A percentile compares a stretch with the other conserved stretches of the same genome.
phyloP scores from a whole-genome alignment of 2,329 filamentous ascomycete genomes.

The Aureobasidium sp. region DNA sequence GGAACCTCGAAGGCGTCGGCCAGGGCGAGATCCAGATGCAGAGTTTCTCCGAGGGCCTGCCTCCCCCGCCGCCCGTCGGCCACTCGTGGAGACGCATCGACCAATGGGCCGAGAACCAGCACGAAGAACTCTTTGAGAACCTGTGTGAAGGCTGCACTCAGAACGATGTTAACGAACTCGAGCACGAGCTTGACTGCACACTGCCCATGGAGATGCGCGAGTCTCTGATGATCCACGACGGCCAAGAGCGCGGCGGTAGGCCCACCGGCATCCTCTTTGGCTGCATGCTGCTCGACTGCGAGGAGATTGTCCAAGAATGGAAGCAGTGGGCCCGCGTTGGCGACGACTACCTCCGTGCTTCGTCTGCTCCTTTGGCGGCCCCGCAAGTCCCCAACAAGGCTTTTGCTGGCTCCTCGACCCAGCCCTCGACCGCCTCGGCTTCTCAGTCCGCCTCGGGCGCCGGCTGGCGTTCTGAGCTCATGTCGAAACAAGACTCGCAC shows the following conservation, averaged over 20 bases:
- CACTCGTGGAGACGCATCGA: conserved; percentile 96
- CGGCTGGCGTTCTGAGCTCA: conserved; percentile 75
- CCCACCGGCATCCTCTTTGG: conserved; percentile 92
- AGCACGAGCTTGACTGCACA: conserved; percentile 91
- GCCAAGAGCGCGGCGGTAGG: conserved; percentile 87
- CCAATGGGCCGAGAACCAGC: conserved; percentile 88
- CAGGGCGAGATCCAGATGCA: conserved; percentile 92
- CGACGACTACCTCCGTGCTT: conserved; percentile 63
- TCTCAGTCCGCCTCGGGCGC: conserved; percentile 26
- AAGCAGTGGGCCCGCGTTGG: conserved; percentile 93
- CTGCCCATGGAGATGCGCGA: conserved; percentile 90
- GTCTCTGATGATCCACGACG: conserved; percentile 83
- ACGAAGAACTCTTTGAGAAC: conserved; percentile 89
- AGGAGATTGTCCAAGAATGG: conserved; percentile 97
- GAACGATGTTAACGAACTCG: conserved; percentile 94
- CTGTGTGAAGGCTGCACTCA: conserved; percentile 83
- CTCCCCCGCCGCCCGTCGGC: conserved; percentile 76
- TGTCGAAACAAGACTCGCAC: conserved; percentile 78
- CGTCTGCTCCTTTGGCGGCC: conserved; percentile 43
- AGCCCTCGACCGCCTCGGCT: conserved; percentile 57
- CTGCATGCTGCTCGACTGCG: conserved; percentile 92
- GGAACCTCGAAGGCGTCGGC: conserved; percentile 62
- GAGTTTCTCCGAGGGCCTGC: conserved; percentile 83
- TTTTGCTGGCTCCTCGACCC: conserved; percentile 58
- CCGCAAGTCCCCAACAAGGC: conserved; percentile 64